phyloP scores from a whole-genome alignment of 345 rosid genomes.

The Clarkia xantiana region DNA sequence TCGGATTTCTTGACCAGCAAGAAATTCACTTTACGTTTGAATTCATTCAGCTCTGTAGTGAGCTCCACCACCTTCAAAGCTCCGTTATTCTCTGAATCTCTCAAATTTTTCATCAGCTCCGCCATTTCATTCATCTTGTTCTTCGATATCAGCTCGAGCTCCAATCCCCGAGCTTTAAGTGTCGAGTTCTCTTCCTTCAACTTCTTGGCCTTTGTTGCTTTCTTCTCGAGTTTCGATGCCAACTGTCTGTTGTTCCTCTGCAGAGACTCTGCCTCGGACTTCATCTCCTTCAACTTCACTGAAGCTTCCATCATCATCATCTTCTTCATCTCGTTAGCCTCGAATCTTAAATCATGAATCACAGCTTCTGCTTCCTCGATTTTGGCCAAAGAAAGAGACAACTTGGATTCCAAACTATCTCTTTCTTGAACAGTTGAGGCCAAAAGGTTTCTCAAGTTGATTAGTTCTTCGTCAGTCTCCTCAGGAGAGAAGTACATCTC shows the following conservation, averaged over 20 bases:
- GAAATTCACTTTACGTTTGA: conserved; percentile 24
- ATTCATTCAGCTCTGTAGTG: conserved; percentile 16
- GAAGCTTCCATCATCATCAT: conserved; percentile 15
- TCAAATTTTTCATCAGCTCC: conserved; percentile 23
- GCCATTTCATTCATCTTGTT: conserved; percentile 33
- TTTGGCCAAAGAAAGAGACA: conserved; percentile 12
- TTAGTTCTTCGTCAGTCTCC: conserved; percentile 23
- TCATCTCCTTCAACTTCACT: conserved; percentile 22
- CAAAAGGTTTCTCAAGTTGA: conserved; percentile 14
- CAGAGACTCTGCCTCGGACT: conserved; percentile 30
- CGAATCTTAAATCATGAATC: conserved; percentile 15
- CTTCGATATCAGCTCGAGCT: conserved; percentile 31
- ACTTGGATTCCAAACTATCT: conserved; percentile 14
- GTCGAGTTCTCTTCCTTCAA: conserved; percentile 19
- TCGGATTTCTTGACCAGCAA: conserved; percentile 21
- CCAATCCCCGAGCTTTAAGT: conserved; percentile 15
- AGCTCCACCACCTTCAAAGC: conserved; percentile 24
- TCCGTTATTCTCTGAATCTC: conserved; percentile 29
- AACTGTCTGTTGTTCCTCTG: conserved; percentile 16
- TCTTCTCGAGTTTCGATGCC: conserved; percentile 20
- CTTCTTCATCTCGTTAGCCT: conserved; percentile 21
- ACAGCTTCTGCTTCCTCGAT: conserved; percentile 15
- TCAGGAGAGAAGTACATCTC: conserved; percentile 42
- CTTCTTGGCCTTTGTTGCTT: conserved; percentile 20
- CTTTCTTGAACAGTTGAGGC: conserved; percentile 14